Conservation (phyloP, 345 rosid species). For the Salix koriyanagi region DNA sequence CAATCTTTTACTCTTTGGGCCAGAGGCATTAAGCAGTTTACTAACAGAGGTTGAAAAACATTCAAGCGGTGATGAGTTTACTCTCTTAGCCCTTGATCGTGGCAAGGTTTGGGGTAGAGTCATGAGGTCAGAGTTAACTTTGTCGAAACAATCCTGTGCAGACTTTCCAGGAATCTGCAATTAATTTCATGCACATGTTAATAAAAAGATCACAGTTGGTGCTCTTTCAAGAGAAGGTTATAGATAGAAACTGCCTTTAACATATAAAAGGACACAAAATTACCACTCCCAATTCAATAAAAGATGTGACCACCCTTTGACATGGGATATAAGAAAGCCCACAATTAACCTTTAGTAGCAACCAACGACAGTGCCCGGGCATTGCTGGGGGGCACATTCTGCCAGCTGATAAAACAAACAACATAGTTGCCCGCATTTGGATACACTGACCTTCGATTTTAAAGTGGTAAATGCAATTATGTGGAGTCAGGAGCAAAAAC, state of each 20-base stretch:
- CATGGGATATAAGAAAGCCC: background rate
- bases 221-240: background rate
- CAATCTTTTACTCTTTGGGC: conserved; percentile 30
- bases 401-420: background rate
- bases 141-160: conserved; percentile 76
- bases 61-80: conserved; percentile 37
- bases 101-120: conserved; percentile 54
- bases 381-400: background rate
- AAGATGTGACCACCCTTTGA: background rate
- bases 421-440: background rate
- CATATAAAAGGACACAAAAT: background rate
- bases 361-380: background rate
- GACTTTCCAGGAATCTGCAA: conserved; percentile 77
- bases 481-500: no score
- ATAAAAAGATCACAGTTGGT: background rate
- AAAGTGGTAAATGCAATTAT: background rate
- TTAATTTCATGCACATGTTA: conserved; percentile 3
- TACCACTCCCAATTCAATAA: background rate
- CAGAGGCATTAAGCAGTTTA: conserved; percentile 50
- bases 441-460: background rate
- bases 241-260: background rate
- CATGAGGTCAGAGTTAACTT: conserved; percentile 51
- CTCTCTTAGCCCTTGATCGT: conserved; percentile 45
- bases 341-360: background rate
- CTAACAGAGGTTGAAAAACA: conserved; percentile 61